Base-by-base conservation (phyloP, 768 basidiomycete species). In the Tylopilus felleus region DNA sequence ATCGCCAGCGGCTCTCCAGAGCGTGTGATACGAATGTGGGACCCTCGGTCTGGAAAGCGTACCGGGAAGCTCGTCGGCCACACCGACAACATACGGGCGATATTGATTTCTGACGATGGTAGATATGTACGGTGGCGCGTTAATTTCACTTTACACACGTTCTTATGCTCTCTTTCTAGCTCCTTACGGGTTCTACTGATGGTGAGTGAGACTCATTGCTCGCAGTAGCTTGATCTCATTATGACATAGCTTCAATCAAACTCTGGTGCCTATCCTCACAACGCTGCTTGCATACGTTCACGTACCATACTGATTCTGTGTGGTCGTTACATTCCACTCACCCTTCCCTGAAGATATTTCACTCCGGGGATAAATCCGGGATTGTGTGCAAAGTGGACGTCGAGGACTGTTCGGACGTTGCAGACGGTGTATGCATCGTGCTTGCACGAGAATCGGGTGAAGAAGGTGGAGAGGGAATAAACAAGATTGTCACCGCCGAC, bases 281-380 rank as follows among this genome's bases (percentile, higher is more conserved):
- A 66, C 81, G 90, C 12, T 96, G 93, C 64, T 73, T 99, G 16
- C 94, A 99, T 64, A 98, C 96, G 2, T 99, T 98, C 74, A 90
- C 91, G 0, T 88, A 98, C 65, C 96, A 98, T 67, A 85, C 90
- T 14, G 93, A 95, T 56, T 90, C 89, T 14, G 93, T 98, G 43
- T 98, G 97, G 96, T 86, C 95, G 0, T 76, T 99, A 8, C 84
- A 83, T 65, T 96, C 94, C 9, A 78, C 83, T 0, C 94, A 98
- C 67, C 91, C 94, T 0, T 84, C 87, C 8, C 77, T 99, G 48
- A 84, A 84, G 67, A 78, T 84, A 2, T 99, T 99, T 74, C 98
- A 96, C 72, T 97, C 95, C 0, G 97, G 96, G 10, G 96, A 98
- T 62, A 81, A 90, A 27, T 83, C 88, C 4, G 97, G 96, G n/a